These are phyloP conservation scores for Peronospora destructor DNA, from an alignment of 352 stramenopile species.

Conservation along the genomic window DNA sequence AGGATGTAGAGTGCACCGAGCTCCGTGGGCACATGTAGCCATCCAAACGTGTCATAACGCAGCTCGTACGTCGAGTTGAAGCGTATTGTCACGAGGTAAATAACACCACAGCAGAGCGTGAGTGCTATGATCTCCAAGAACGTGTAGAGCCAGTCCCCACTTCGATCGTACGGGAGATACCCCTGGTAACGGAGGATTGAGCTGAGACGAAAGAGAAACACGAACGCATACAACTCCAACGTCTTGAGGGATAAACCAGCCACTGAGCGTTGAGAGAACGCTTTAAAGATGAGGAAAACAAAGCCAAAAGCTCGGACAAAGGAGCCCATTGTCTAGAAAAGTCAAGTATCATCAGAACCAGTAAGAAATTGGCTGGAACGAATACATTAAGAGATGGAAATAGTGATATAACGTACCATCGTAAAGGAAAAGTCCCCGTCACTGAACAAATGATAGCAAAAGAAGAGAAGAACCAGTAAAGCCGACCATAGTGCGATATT, in stretches of 20 bases:
- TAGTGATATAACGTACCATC: constrained; percentile 60
- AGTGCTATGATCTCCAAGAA: constrained; percentile 91
- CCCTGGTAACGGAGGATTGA: constrained; percentile 97
- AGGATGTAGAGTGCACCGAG: constrained; percentile 80
- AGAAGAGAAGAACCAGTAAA: constrained; percentile 91
- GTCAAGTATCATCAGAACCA: constrained; percentile 1
- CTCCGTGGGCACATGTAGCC: constrained; percentile 79
- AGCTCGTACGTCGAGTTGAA: constrained; percentile 95
- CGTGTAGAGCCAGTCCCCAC: constrained; percentile 97
- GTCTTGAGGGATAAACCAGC: constrained; percentile 95
- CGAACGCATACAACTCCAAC: constrained; percentile 93
- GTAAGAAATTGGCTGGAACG: background rate
- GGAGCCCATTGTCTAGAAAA: constrained; percentile 77
- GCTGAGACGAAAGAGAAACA: constrained; percentile 95
- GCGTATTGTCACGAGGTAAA: constrained; percentile 87
- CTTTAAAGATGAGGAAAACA: constrained; percentile 92
- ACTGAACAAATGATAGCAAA: constrained; percentile 95
- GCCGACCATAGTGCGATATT: constrained; percentile 95
- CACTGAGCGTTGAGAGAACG: constrained; percentile 88
- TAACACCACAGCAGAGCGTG: constrained; percentile 80
- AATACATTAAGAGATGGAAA: too few species aligned
- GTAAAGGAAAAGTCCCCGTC: constrained; percentile 98
- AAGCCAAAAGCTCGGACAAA: constrained; percentile 88
- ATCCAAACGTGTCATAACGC: constrained; percentile 94
- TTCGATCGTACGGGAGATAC: constrained; percentile 91